Evolutionary conservation across 345 rosid species (phyloP).

Genomic region (Trapa bicornis): DNA sequence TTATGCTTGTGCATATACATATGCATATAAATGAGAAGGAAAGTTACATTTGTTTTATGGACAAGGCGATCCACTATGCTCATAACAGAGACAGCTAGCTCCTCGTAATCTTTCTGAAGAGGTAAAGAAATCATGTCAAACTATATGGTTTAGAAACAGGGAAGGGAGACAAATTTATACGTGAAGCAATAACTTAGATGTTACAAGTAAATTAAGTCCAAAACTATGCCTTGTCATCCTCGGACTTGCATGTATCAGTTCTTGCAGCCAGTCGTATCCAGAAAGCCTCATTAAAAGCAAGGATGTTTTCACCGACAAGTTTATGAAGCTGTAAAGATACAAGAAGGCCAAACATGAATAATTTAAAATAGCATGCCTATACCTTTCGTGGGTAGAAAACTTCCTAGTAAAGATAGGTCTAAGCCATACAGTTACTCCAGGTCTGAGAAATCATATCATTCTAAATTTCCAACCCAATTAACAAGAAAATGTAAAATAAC

Average conservation of each 20-base stretch:
- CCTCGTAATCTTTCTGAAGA: constrained; percentile 86
- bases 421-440: neutral
- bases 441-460: neutral
- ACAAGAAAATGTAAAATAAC: neutral
- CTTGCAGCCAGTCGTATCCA: constrained; percentile 89
- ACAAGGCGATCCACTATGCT: constrained; percentile 70
- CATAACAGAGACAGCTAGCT: constrained; percentile 70
- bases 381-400: neutral
- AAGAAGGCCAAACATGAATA: constrained; percentile 5
- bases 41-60: constrained; percentile 60
- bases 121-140: constrained; percentile 6
- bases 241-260: constrained; percentile 72
- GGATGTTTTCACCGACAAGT: constrained; percentile 74
- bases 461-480: neutral
- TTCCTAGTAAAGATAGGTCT: neutral
- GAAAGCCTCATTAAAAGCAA: constrained; percentile 71
- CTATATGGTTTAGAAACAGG: constrained; percentile 7
- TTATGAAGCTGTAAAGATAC: constrained; percentile 53
- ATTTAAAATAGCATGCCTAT: neutral
- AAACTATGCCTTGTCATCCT: constrained; percentile 78
- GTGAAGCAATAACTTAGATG: constrained; percentile 11
- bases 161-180: constrained; percentile 6
- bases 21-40: constrained; percentile 5
- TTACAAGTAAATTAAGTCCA: constrained; percentile 21
- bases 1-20: neutral